Base-by-base conservation (phyloP, 23 red algal species). In the Gracilariopsis chorda region DNA sequence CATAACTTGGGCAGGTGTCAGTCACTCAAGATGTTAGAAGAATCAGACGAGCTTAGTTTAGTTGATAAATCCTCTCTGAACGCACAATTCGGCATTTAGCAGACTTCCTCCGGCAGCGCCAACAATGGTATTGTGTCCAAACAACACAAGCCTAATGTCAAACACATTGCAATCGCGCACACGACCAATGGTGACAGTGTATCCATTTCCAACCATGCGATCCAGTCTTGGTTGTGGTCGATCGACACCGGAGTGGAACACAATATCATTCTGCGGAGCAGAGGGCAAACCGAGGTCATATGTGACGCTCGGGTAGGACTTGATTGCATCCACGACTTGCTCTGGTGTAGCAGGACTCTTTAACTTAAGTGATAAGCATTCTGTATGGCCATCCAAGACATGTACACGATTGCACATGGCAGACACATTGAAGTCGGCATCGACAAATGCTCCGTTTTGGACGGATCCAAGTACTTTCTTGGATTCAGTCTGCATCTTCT, bases 371-470 rank as follows among this genome's bases (percentile, higher is more conserved):
- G 92, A 95, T n/a, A 98, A 51, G 57, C 78, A 91, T 77, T 98
- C 96, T 6, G 83, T 93, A 55, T 98, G 96, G 24, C 96, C 96
- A 64, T 98, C 96, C 0, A 98, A 80, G 34, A 98, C 96, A 34
- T 98, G 78, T 16, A 98, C 96, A 8, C 96, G 96, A 68, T 98
- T 98, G 88, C 96, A 98, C 96, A 98, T 98, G 33, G 96, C 96
- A 34, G 96, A 95, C 20, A 98, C 81, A 28, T 55, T 93, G 33
- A 98, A 47, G 21, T 93, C 83, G 23, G 96, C 93, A 28, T 82
- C 42, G 53, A 80, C 84, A 81, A 98, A 95, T 7, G 42, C 33
- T 25, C 84, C 83, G 45, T 95, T 52, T 46, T 53, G 45, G 29
- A 85, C 58, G 17, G 34, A 16, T 7, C 96, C 93, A 35, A 51